Evolutionary conservation across 495 filamentous ascomycete genomes (phyloP), one percentile per base, ranked within the genome.

Genomic region (Evansstolkia leycettana): DNA sequence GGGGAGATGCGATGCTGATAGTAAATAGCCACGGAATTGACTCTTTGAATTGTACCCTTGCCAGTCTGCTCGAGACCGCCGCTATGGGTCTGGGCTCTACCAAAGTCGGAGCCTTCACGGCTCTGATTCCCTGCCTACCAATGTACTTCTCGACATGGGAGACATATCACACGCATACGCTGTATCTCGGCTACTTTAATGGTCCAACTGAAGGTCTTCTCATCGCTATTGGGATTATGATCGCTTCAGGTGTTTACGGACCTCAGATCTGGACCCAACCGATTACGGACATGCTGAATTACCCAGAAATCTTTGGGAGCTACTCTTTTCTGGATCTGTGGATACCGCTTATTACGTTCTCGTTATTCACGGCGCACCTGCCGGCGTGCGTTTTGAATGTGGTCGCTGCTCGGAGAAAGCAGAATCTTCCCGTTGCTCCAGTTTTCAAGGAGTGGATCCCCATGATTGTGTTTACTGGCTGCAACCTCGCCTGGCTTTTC

Each of bases 71-170:
- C 36, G 83, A 94, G 58, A 86, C 82, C 7, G 88, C 84, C 8
- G 86, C 86, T 12, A 82, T 98, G 80, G 92, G 86, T 17, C 67
- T 90, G 23, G 90, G 90, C 26, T 71, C 82, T 7, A 80, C 79
- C 7, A 72, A 74, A 36, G 72, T 84, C 5, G 90, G 90, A 43
- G 80, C 87, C 30, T 92, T 90, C 54, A 98, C 90, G 1, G 87
- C 88, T 9, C 60, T 96, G 25, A 73, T 87, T 35, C 92, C 90
- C 1, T 92, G 85, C 44, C 62, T 98, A 7, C 84, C 90, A 15
- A 98, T 98, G 90, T 96, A 94, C 67, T 94, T 96, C 64, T 95
- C 88, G 4, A 98, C 90, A 6, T 98, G 90, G 90, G 90, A 98
- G 57, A 98, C 90, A 2, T 98, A 94, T 55, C 90, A 98, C 58